Conservation (phyloP, 2,329 filamentous ascomycete genomes). For the Claviceps fusiformis region DNA sequence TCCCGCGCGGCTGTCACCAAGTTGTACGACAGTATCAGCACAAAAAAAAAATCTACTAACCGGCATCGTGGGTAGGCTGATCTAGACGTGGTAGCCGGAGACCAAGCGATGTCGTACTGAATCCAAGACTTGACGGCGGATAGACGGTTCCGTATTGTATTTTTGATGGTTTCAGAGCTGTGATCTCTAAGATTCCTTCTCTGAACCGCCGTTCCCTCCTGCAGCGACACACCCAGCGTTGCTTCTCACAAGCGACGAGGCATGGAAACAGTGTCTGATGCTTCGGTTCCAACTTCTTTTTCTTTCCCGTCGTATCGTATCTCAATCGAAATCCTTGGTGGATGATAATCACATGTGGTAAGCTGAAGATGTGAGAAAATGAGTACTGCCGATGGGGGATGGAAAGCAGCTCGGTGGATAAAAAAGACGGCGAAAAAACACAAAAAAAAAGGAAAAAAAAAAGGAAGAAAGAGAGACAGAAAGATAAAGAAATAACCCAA, state of each 20-base stretch:
- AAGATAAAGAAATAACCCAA: too few species aligned
- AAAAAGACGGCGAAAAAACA: neutral
- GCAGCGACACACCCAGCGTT: conserved; percentile 1
- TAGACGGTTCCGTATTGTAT: neutral
- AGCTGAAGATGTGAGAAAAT: neutral
- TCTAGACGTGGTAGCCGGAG: neutral
- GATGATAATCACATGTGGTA: neutral
- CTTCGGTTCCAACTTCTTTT: neutral
- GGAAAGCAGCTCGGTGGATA: neutral
- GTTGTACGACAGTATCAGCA: neutral
- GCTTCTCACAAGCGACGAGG: neutral
- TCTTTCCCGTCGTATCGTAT: neutral
- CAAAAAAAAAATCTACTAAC: conserved; percentile 11
- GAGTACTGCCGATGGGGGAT: neutral
- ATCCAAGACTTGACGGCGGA: neutral
- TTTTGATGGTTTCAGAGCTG: neutral
- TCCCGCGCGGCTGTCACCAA: neutral
- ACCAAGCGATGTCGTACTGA: neutral
- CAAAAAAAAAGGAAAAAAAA: neutral
- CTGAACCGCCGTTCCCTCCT: neutral
- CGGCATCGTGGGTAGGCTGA: conserved; percentile 15
- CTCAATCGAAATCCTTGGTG: neutral
- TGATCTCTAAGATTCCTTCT: neutral
- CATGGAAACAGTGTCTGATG: neutral
- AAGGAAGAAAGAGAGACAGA: neutral